Conservation (phyloP, 176 grass and related monocot genomes). For the Eremochloa ophiuroides region DNA sequence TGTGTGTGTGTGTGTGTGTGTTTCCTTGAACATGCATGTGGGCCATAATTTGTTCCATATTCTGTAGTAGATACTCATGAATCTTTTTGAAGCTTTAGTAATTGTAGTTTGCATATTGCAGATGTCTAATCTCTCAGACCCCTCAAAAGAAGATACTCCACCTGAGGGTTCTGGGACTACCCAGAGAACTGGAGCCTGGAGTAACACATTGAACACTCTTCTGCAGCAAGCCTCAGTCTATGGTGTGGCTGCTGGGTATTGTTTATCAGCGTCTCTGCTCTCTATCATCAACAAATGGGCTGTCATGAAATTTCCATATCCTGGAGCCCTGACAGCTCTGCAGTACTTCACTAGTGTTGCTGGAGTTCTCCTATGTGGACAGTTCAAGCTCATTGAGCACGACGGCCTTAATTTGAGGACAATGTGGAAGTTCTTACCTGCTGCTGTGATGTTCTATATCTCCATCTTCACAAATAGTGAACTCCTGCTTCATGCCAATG, state of each 20-base stretch:
- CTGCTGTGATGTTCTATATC: constrained; percentile 86
- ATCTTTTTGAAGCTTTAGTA: background rate
- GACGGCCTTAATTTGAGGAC: constrained; percentile 60
- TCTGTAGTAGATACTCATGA: background rate
- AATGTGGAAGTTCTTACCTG: constrained; percentile 89
- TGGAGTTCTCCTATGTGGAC: constrained; percentile 70
- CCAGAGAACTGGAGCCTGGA: constrained; percentile 51
- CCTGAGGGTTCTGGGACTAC: constrained; percentile 16
- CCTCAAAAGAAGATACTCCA: constrained; percentile 36
- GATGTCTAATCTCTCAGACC: constrained; percentile 47
- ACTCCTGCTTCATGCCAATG: constrained; percentile 78
- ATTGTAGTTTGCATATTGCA: constrained; percentile 26
- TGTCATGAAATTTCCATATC: constrained; percentile 82
- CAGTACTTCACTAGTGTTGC: constrained; percentile 74
- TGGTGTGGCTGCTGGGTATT: constrained; percentile 76
- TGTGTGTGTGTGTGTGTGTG: background rate
- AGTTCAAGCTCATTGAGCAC: constrained; percentile 59
- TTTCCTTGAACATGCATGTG: background rate
- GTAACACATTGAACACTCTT: constrained; percentile 27
- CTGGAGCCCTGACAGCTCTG: constrained; percentile 63
- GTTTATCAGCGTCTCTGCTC: constrained; percentile 69
- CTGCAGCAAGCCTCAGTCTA: constrained; percentile 65
- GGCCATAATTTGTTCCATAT: background rate
- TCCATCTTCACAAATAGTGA: constrained; percentile 89
- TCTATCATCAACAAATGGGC: constrained; percentile 95